Percentiles rank a stretch among this genome's conserved stretches.
phyloP scores from a whole-genome alignment of 2,329 filamentous ascomycete species.

The Xylaria sp. region DNA sequence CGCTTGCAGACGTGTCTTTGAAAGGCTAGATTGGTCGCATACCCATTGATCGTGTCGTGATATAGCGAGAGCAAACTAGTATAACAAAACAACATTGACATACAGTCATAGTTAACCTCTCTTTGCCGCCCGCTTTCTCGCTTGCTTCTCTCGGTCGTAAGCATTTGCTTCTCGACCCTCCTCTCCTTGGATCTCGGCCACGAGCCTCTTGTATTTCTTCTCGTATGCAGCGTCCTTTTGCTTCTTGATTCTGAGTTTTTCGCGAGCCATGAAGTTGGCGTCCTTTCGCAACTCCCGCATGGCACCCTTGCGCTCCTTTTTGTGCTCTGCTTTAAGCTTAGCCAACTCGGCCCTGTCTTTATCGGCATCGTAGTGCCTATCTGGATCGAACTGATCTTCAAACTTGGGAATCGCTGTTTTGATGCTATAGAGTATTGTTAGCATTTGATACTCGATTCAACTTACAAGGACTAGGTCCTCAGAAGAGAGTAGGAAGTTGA shows the following conservation, averaged over 20 bases:
- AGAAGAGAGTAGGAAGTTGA: conserved; percentile 62
- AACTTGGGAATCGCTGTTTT: conserved; percentile 83
- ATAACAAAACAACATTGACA: not conserved
- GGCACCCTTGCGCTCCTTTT: conserved; percentile 93
- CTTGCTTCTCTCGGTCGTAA: conserved; percentile 87
- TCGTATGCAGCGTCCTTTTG: conserved; percentile 93
- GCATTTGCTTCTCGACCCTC: conserved; percentile 87
- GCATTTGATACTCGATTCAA: not conserved
- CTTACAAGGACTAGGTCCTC: not conserved
- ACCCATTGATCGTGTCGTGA: conserved; percentile 8
- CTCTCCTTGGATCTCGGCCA: conserved; percentile 95
- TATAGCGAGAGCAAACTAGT: conserved; percentile 13
- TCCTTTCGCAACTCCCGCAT: conserved; percentile 96
- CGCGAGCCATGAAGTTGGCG: conserved; percentile 89
- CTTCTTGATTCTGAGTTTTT: conserved; percentile 92
- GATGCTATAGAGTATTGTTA: conserved; percentile 33
- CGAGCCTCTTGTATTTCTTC: conserved; percentile 90
- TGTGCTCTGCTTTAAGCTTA: conserved; percentile 89
- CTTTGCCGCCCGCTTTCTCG: conserved; percentile 73
- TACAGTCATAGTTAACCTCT: conserved; percentile 38
- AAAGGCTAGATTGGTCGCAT: not conserved
- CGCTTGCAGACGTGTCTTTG: not conserved
- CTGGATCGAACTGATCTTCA: conserved; percentile 92
- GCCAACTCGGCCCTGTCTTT: conserved; percentile 85
- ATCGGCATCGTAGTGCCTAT: conserved; percentile 97